phyloP scores from a whole-genome alignment of 2,329 filamentous ascomycete genomes.

The Dactylella cylindrospora region DNA sequence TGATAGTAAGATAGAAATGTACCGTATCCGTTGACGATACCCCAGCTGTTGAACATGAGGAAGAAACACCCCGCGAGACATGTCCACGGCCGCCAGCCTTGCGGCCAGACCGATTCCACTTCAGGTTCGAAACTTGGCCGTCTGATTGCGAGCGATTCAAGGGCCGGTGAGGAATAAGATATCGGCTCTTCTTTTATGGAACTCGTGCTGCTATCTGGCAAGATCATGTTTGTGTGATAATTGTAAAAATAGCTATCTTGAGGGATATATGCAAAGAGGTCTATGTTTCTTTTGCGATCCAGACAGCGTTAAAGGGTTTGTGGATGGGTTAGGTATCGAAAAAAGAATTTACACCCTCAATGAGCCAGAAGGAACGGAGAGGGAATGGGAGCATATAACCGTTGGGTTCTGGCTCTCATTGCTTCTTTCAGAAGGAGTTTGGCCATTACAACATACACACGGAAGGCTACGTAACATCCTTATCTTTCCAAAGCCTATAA shows the following conservation, averaged over 20 bases:
- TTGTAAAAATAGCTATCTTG: slow-evolving; percentile 1
- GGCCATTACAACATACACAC: slow-evolving; percentile 7
- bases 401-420: background rate
- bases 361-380: background rate
- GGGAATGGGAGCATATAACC: slow-evolving; percentile 9
- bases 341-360: slow-evolving; percentile 9
- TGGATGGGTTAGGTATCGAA: slow-evolving; percentile 16
- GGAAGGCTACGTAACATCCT: background rate
- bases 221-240: slow-evolving; percentile 17
- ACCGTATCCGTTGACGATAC: slow-evolving; percentile 40
- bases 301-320: slow-evolving; percentile 1
- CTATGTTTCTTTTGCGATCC: slow-evolving; percentile 3
- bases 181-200: slow-evolving; percentile 20
- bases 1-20: slow-evolving; percentile 37
- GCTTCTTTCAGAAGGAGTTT: background rate
- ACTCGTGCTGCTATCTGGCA: slow-evolving; percentile 16
- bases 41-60: slow-evolving; percentile 43
- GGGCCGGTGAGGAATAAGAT: no score
- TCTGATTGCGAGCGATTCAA: background rate
- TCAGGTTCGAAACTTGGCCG: slow-evolving; percentile 5
- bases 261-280: slow-evolving; percentile 5
- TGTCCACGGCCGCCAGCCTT: slow-evolving; percentile 37
- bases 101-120: slow-evolving; percentile 13
- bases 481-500: slow-evolving; percentile 1
- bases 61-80: slow-evolving; percentile 39